These are phyloP conservation scores for Chamaecrista fasciculata DNA, from an alignment of 306 rosid genomes.

Conservation along the genomic window DNA sequence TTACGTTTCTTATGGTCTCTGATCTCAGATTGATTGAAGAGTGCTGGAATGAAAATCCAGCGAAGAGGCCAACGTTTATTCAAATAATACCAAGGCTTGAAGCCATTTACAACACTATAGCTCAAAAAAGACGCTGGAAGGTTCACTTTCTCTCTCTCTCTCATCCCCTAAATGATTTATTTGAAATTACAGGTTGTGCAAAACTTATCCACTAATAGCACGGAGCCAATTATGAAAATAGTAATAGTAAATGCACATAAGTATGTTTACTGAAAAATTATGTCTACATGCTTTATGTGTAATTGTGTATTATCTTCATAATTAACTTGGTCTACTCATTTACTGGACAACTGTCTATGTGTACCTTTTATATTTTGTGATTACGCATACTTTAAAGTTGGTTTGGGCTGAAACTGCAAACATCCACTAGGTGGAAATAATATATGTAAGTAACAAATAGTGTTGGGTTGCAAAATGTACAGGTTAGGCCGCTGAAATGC, in stretches of 20 bases:
- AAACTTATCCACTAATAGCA: not conserved
- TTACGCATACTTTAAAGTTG: too few species aligned
- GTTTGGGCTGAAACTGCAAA: too few species aligned
- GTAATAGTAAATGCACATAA: too few species aligned
- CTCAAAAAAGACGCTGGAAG: conserved; percentile 85
- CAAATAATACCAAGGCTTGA: conserved; percentile 71
- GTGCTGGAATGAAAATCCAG: conserved; percentile 92
- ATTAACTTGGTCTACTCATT: too few species aligned
- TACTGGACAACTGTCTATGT: too few species aligned
- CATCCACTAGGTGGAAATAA: too few species aligned
- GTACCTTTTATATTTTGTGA: too few species aligned
- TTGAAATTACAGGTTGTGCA: not conserved
- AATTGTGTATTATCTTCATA: too few species aligned
- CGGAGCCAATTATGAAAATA: too few species aligned
- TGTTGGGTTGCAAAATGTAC: conserved; percentile 24
- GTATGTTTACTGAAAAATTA: too few species aligned
- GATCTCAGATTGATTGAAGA: conserved; percentile 72
- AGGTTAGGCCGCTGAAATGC: conserved; percentile 86
- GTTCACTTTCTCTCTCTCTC: conserved; percentile 42
- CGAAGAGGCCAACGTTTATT: conserved; percentile 84
- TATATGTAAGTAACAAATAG: too few species aligned
- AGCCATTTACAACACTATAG: conserved; percentile 52
- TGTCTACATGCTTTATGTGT: too few species aligned
- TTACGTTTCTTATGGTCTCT: conserved; percentile 24
- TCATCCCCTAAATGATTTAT: not conserved